These are phyloP conservation scores for Albizia julibrissin DNA, from an alignment of 306 rosid species.

Conservation along the genomic window DNA sequence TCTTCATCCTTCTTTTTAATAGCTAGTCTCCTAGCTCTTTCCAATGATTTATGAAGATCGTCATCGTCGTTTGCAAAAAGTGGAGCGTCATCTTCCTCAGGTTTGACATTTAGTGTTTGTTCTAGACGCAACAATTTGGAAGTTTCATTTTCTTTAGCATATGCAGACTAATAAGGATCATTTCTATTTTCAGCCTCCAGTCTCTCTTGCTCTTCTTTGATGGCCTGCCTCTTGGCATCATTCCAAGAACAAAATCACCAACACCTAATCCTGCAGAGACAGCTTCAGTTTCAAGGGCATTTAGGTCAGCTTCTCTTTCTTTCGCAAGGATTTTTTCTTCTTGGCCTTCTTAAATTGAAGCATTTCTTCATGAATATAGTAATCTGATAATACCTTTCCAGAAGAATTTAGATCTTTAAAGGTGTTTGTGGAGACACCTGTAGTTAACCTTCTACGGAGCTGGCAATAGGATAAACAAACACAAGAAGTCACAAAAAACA, in stretches of 20 bases:
- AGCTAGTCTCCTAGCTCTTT: slow-evolving; percentile 78
- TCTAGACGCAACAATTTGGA: slow-evolving; percentile 70
- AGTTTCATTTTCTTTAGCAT: slow-evolving; percentile 87
- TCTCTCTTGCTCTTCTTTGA: slow-evolving; percentile 68
- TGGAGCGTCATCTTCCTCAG: slow-evolving; percentile 67
- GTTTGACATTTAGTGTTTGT: slow-evolving; percentile 51
- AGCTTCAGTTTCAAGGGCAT: slow-evolving; percentile 87
- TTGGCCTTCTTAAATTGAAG: slow-evolving; percentile 15
- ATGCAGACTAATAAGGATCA: slow-evolving; percentile 79
- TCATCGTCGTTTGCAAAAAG: slow-evolving; percentile 79
- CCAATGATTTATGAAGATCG: slow-evolving; percentile 79
- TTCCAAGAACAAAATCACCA: slow-evolving; percentile 85
- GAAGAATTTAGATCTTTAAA: slow-evolving; percentile 71
- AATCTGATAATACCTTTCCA: slow-evolving; percentile 71
- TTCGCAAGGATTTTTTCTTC: slow-evolving; percentile 49
- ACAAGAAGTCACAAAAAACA: slow-evolving; percentile 5
- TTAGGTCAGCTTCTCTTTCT: slow-evolving; percentile 56
- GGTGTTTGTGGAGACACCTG: slow-evolving; percentile 53
- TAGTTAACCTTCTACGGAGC: slow-evolving; percentile 80
- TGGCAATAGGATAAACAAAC: slow-evolving; percentile 24
- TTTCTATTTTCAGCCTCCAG: slow-evolving; percentile 79
- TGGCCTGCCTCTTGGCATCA: slow-evolving; percentile 65
- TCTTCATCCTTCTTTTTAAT: slow-evolving; percentile 70
- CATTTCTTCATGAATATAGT: slow-evolving; percentile 86
- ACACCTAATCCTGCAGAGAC: slow-evolving; percentile 85